Percentiles rank a stretch among this genome's conserved stretches.
Conservation (phyloP, 1,139 yeast genomes). For the Geotrichum bryndzae region DNA sequence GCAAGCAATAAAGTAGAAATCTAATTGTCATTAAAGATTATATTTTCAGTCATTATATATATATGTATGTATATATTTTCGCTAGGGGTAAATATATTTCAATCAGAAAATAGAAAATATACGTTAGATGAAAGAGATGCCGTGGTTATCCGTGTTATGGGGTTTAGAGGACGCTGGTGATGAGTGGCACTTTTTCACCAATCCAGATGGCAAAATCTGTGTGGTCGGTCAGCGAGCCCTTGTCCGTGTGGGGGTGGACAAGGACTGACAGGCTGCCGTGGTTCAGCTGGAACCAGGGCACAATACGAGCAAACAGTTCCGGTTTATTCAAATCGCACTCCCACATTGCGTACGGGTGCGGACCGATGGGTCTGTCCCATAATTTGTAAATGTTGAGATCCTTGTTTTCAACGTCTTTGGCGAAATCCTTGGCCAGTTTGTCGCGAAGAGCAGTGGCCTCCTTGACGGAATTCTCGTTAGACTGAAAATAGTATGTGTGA, state of each 20-base stretch:
- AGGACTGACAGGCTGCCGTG: constrained; percentile 50
- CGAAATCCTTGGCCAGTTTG: constrained; percentile 42
- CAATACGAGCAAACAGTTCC: constrained; percentile 32
- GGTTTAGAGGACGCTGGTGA: constrained; percentile 17
- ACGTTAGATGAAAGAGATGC: too few species aligned
- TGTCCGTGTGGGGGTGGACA: constrained; percentile 47
- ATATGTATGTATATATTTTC: not conserved
- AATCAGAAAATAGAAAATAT: too few species aligned
- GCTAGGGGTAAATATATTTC: too few species aligned
- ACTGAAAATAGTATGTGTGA: constrained; percentile 50
- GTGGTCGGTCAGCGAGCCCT: constrained; percentile 42
- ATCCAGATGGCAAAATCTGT: constrained; percentile 51
- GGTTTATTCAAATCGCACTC: constrained; percentile 38
- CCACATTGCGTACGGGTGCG: constrained; percentile 48
- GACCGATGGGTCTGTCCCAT: constrained; percentile 51
- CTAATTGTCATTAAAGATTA: not conserved
- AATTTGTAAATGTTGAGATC: constrained; percentile 43
- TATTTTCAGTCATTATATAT: not conserved
- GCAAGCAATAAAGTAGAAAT: not conserved
- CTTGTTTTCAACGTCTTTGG: constrained; percentile 42
- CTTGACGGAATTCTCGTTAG: constrained; percentile 35
- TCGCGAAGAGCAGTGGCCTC: constrained; percentile 42
- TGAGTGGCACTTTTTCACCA: constrained; percentile 37
- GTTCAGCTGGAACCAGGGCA: constrained; percentile 43
- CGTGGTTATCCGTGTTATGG: too few species aligned